Evolutionary conservation across 1,139 yeast species (phyloP).

Genomic region (Diutina scorzettiae): DNA sequence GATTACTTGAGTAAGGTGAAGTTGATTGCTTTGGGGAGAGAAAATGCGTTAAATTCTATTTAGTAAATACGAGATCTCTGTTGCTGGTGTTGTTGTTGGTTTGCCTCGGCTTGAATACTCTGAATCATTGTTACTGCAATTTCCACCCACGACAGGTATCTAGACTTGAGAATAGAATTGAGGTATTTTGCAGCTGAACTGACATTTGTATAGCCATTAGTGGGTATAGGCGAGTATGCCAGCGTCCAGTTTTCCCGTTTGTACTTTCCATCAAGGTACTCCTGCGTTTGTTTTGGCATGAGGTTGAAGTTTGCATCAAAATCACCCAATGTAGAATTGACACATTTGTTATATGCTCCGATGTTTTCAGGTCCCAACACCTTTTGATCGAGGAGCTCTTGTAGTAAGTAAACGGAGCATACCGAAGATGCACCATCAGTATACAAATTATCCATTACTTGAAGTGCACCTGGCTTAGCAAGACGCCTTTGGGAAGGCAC

Average conservation of each 20-base stretch:
- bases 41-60: constrained; percentile 30
- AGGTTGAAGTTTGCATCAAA: not conserved
- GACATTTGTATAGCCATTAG: not conserved
- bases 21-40: constrained; percentile 40
- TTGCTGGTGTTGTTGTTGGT: too few relatives aligned
- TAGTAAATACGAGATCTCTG: too few relatives aligned
- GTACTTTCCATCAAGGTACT: not conserved
- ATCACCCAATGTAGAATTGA: not conserved
- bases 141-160: not conserved
- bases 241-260: not conserved
- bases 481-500: not conserved
- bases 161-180: not conserved
- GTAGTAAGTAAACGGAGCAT: not conserved
- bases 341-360: not conserved
- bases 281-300: not conserved
- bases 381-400: not conserved
- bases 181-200: not conserved
- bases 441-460: not conserved
- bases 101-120: too few relatives aligned
- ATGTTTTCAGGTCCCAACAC: not conserved
- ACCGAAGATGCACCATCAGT: not conserved
- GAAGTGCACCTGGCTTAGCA: not conserved
- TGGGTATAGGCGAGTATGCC: not conserved
- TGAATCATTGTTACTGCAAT: not conserved
- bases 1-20: constrained; percentile 51